phyloP scores from a whole-genome alignment of 495 filamentous ascomycete genomes.

The Hypoxylon trugodes region DNA sequence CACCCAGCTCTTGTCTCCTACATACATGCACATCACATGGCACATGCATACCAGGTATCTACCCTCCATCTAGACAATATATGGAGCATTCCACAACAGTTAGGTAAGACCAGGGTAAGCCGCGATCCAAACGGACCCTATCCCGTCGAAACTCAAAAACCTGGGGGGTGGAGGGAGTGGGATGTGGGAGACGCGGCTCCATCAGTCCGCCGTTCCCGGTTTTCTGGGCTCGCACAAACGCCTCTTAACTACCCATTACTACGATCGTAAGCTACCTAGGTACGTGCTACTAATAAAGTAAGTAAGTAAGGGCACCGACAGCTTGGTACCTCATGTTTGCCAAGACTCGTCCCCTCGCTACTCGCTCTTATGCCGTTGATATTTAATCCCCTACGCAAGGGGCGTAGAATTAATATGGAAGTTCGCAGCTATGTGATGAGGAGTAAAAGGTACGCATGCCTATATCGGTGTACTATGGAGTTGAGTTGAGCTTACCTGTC shows the following conservation, averaged over 20 bases:
- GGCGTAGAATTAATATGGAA: background rate
- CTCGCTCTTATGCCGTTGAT: background rate
- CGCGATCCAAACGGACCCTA: conserved; percentile 32
- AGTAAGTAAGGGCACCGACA: conserved; percentile 9
- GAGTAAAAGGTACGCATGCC: background rate
- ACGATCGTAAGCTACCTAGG: background rate
- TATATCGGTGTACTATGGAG: background rate
- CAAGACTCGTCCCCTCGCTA: background rate
- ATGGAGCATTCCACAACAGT: conserved; percentile 29
- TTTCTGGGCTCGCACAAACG: conserved; percentile 25
- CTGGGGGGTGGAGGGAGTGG: conserved; percentile 12
- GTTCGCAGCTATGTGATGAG: background rate
- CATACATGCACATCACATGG: too few relatives aligned
- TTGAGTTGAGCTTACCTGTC: too few relatives aligned
- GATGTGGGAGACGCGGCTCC: conserved; percentile 3
- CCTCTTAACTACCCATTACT: background rate
- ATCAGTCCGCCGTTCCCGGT: conserved; percentile 23
- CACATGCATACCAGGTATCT: too few relatives aligned
- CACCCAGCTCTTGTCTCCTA: background rate
- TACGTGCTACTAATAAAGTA: background rate
- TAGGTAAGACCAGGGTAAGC: conserved; percentile 17
- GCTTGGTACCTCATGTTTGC: conserved; percentile 10
- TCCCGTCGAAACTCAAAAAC: conserved; percentile 36
- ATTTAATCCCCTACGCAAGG: conserved; percentile 16
- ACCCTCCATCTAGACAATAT: too few relatives aligned